These are phyloP conservation scores for Ophiostoma novo-ulmi DNA, from an alignment of 2,329 filamentous ascomycete genomes.

Conservation along the genomic window DNA sequence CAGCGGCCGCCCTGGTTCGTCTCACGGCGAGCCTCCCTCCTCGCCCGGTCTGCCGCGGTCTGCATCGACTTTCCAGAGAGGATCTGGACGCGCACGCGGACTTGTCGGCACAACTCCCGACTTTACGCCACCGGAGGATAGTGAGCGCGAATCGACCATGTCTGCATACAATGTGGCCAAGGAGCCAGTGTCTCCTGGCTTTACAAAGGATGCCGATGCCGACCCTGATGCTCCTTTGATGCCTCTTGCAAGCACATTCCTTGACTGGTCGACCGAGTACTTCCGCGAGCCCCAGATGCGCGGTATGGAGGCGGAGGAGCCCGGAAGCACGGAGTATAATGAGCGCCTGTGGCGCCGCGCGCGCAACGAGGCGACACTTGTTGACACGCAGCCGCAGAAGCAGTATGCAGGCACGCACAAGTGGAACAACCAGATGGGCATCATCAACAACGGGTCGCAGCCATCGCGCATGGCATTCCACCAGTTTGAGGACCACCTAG, in stretches of 20 bases:
- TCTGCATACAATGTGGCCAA: conserved; percentile 71
- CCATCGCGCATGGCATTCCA: conserved; percentile 93
- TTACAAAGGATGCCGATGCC: conserved; percentile 51
- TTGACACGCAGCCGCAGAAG: conserved; percentile 90
- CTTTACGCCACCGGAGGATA: conserved; percentile 63
- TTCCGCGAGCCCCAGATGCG: conserved; percentile 99
- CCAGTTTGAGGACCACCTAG: conserved; percentile 93
- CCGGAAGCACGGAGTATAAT: conserved; percentile 94
- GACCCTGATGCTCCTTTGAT: conserved; percentile 56
- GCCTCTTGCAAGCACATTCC: conserved; percentile 75
- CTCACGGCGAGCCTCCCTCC: conserved; percentile 20
- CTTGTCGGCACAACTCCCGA: conserved; percentile 34
- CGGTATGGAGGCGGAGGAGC: conserved; percentile 89
- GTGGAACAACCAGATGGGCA: conserved; percentile 78
- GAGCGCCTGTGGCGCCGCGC: conserved; percentile 87
- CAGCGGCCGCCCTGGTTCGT: conserved; percentile 18
- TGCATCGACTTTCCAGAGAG: conserved; percentile 32
- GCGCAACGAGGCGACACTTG: conserved; percentile 86
- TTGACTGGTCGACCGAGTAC: conserved; percentile 96
- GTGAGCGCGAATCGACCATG: conserved; percentile 60
- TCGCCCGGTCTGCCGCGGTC: conserved; percentile 37
- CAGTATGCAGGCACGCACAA: conserved; percentile 76
- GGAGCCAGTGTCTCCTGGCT: conserved; percentile 74
- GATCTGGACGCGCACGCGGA: conserved; percentile 17
- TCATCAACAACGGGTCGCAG: conserved; percentile 85